Evolutionary conservation across 2,329 filamentous ascomycete species (phyloP).

Genomic region (Exophiala calicioides): DNA sequence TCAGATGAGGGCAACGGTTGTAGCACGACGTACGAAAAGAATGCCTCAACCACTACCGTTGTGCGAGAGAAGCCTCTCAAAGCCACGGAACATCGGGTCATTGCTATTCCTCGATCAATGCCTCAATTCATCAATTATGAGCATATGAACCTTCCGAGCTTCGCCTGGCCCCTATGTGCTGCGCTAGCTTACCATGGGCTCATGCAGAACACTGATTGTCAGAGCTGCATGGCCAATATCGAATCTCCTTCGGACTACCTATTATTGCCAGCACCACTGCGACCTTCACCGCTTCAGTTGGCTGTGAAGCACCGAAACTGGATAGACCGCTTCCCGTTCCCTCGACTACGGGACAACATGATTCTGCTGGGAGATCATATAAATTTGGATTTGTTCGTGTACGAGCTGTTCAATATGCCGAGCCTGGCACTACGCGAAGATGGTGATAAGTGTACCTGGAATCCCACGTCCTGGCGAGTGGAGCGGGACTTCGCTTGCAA

Average conservation of each 20-base stretch:
- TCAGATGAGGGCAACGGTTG: too few species aligned
- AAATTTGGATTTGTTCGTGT: constrained; percentile 42
- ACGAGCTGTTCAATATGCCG: constrained; percentile 37
- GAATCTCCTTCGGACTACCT: constrained; percentile 29
- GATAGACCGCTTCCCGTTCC: constrained; percentile 46
- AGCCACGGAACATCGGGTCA: too few species aligned
- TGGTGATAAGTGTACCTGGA: constrained; percentile 35
- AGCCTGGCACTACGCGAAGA: constrained; percentile 38
- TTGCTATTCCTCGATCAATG: too few species aligned
- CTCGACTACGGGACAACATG: constrained; percentile 41
- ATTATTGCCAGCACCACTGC: constrained; percentile 33
- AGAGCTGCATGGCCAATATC: too few species aligned
- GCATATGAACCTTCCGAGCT: too few species aligned
- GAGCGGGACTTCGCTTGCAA: constrained; percentile 37
- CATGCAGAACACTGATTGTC: background rate
- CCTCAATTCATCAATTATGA: too few species aligned
- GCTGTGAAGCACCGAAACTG: constrained; percentile 39
- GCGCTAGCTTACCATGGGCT: too few species aligned
- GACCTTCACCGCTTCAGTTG: constrained; percentile 39
- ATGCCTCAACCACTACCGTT: too few species aligned
- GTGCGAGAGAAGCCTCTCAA: too few species aligned
- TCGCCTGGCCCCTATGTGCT: too few species aligned
- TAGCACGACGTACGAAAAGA: too few species aligned
- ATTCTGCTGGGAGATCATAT: constrained; percentile 34
- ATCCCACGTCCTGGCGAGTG: constrained; percentile 40